Conservation (phyloP, 2,329 filamentous ascomycete species). For the Ophiostoma ips region DNA sequence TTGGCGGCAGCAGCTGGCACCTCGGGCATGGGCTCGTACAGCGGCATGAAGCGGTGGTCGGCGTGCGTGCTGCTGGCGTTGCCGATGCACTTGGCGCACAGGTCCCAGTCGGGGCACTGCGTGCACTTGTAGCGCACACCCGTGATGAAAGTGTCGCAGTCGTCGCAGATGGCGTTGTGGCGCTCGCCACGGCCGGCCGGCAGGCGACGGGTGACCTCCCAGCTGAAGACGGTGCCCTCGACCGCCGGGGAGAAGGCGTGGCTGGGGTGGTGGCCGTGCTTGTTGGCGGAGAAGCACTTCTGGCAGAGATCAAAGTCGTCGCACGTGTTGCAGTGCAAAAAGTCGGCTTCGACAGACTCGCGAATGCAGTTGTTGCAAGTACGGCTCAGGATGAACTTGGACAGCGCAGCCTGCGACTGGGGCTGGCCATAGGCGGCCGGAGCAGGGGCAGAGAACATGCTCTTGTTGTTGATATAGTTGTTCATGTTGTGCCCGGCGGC, state of each 20-base stretch:
- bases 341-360: slow-evolving; percentile 63
- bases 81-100: slow-evolving; percentile 63
- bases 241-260: slow-evolving; percentile 65
- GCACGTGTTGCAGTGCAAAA: slow-evolving; percentile 74
- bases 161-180: slow-evolving; percentile 88
- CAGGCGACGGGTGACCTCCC: slow-evolving; percentile 52
- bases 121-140: slow-evolving; percentile 95
- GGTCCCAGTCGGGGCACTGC: slow-evolving; percentile 95
- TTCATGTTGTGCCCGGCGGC: neutral
- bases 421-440: no score
- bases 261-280: slow-evolving; percentile 82
- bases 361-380: slow-evolving; percentile 56
- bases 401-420: neutral
- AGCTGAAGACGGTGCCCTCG: slow-evolving; percentile 45
- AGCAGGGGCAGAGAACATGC: no score
- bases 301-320: slow-evolving; percentile 90
- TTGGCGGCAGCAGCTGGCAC: no score
- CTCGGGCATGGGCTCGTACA: slow-evolving; percentile 49
- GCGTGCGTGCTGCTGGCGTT: slow-evolving; percentile 58
- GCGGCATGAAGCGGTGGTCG: slow-evolving; percentile 72
- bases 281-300: slow-evolving; percentile 57
- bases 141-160: slow-evolving; percentile 75
- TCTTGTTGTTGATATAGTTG: neutral
- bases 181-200: slow-evolving; percentile 64
- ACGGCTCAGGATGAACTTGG: slow-evolving; percentile 26